phyloP scores from a whole-genome alignment of 2,329 filamentous ascomycete species.

The Aspergillus glaucus region DNA sequence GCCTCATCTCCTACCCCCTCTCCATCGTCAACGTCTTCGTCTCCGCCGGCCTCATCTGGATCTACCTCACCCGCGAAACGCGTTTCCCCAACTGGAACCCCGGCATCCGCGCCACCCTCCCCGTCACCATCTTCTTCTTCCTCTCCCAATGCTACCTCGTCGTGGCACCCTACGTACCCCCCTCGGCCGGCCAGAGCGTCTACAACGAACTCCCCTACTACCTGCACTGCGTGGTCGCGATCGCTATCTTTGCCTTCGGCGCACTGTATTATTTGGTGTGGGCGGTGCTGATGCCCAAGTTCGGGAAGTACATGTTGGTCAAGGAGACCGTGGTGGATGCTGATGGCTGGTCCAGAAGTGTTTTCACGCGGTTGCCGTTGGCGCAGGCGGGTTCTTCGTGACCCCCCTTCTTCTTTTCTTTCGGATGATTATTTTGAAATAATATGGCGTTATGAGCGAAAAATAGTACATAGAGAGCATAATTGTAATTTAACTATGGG shows the following conservation, averaged over 20 bases:
- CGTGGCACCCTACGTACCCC: slow-evolving; percentile 48
- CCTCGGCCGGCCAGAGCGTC: slow-evolving; percentile 43
- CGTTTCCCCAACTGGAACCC: slow-evolving; percentile 43
- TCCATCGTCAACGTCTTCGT: slow-evolving; percentile 49
- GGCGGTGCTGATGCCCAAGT: slow-evolving; percentile 43
- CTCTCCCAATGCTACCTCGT: slow-evolving; percentile 49
- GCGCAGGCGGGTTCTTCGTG: background rate
- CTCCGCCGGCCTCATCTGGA: slow-evolving; percentile 42
- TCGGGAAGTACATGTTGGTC: slow-evolving; percentile 47
- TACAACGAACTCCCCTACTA: slow-evolving; percentile 50
- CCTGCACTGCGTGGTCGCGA: slow-evolving; percentile 48
- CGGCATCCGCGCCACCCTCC: slow-evolving; percentile 45
- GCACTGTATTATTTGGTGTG: slow-evolving; percentile 49
- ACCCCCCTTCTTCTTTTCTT: background rate
- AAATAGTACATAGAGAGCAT: background rate
- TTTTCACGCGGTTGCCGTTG: slow-evolving; percentile 45
- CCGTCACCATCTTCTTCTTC: slow-evolving; percentile 48
- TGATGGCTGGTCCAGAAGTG: slow-evolving; percentile 58
- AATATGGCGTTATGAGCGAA: background rate
- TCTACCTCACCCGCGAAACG: slow-evolving; percentile 36
- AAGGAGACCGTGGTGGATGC: slow-evolving; percentile 51
- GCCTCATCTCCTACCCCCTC: slow-evolving; percentile 35
- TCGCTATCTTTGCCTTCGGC: slow-evolving; percentile 45
- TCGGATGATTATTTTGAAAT: background rate
- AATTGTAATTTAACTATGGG: background rate